Conservation (phyloP, 371 early-diverging fungal genomes). For the Mortierella sp. region DNA sequence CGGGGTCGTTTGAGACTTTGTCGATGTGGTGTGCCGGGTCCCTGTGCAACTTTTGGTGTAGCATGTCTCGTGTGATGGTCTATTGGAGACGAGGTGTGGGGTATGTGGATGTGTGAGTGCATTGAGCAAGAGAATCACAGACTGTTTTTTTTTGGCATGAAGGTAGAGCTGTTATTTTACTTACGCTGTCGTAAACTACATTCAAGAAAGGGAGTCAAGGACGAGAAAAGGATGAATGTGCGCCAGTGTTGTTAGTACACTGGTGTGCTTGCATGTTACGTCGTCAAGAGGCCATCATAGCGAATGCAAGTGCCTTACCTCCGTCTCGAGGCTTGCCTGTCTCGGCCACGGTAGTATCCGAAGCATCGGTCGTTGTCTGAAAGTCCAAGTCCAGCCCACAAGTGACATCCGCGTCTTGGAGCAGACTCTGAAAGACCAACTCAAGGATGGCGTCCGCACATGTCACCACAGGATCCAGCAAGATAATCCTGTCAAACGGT, state of each 20-base stretch:
- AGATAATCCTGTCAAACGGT: conserved; percentile 24
- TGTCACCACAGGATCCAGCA: conserved; percentile 27
- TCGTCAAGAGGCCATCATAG: neutral
- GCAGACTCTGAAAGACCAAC: conserved; percentile 37
- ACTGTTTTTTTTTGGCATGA: neutral
- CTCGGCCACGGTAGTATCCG: neutral
- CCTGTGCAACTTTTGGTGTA: conserved; percentile 9
- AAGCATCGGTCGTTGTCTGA: neutral
- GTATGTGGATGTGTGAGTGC: neutral
- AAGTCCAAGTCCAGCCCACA: conserved; percentile 33
- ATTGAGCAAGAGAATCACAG: neutral
- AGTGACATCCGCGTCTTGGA: conserved; percentile 42
- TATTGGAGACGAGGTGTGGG: neutral
- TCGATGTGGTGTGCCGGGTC: neutral
- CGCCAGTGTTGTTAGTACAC: neutral
- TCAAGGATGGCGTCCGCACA: conserved; percentile 45
- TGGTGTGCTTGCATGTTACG: neutral
- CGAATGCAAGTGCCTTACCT: neutral
- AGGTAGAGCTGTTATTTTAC: neutral
- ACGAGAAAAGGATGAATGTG: neutral
- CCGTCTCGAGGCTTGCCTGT: neutral
- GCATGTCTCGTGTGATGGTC: conserved; percentile 30
- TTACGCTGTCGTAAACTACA: conserved; percentile 25
- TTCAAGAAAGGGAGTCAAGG: neutral
- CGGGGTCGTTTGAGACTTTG: conserved; percentile 20